Base-by-base conservation (phyloP, 768 basidiomycete genomes). In the Phaffia australis region DNA sequence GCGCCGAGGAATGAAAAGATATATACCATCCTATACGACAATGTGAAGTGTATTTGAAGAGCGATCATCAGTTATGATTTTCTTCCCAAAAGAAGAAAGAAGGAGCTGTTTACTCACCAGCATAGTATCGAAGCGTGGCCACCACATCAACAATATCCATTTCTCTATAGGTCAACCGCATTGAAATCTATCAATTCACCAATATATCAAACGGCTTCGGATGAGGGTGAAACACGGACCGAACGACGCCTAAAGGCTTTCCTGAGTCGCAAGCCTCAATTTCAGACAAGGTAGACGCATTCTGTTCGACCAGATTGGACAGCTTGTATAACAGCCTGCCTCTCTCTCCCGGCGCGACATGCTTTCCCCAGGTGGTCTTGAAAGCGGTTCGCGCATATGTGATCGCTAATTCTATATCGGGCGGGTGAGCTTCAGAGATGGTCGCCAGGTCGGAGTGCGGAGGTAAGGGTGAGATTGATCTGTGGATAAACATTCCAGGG, bases 241-340 rank as follows among this genome's bases (percentile, higher is more conserved):
- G 21, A 21, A 25, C 23, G 23, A 42, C 47, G 29, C 59, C 19
- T 25, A 30, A 21, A 18, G 55, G 55, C 64, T 65, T 65, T 16
- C 64, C 64, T 7, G 55, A 48, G 64, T 65, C 56, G 47, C 48
- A 23, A 21, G 64, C 42, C 46, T 65, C 64, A 48, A 65, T 9
- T 25, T 57, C 21, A 5, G 35, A 42, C 35, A 15, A 48, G 46
- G 19, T 23, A 60, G 46, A 32, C 35, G 59, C 21, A 27, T 66
- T 51, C 35, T 50, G 29, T 27, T 61, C 59, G 46, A 62, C 52
- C 27, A 68, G 32, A 42, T 70, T 88, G 23, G 91, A 91, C 29
- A 94, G 83, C 75, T 85, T 88, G 79, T 87, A 85, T 59, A 95
- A 78, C 63, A 92, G 79, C 70, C 84, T 83, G 25, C 89, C 85